Evolutionary conservation across 2,329 filamentous ascomycete genomes (phyloP), one percentile per base, ranked within the genome.

Genomic region (Fusarium humuli): DNA sequence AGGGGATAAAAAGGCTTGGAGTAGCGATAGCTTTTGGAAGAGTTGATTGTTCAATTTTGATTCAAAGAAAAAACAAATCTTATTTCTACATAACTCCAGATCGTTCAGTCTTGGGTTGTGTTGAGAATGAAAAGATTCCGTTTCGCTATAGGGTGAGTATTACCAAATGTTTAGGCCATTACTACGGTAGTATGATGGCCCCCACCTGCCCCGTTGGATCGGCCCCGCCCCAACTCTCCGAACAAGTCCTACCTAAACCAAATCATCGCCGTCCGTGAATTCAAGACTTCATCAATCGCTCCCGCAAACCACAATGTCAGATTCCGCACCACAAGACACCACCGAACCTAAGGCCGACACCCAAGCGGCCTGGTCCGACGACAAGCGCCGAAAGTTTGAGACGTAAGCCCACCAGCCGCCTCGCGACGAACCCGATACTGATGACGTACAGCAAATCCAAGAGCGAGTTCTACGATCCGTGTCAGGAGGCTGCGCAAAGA

Each of bases 391-490:
- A 62, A 91, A 89, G 73, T 93, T 93, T 75, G 82, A 90, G 72
- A 86, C 83, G 90, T 91, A 81, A 75, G 84, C 11, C 11, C 47
- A 50, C 57, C 27, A 48, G 40, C 58, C 42, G 18, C 30, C 27
- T 29, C 16, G 16, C 41, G 41, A 34, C 23, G 22, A 53, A 14
- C 30, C 5, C 56, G 40, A 55, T 20, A 48, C 56, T 66, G 37
- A 48, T 53, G 47, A 46, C 29, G 50, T 32, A 65, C 76, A 97
- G 95, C 73, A 98, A 98, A 85, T 87, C 86, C 58, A 89, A 91
- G 77, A 97, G 94, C 84, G 91, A 98, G 79, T 98, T 92, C 82
- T 94, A 93, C 79, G 96, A 99, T 76, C 96, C 96, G 3, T 99
- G 96, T 81, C 95, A 98, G 79, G 95, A 97, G 76, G 94, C 94